phyloP scores from a whole-genome alignment of 2,329 filamentous ascomycete genomes.

The Thielaviopsis musarum region DNA sequence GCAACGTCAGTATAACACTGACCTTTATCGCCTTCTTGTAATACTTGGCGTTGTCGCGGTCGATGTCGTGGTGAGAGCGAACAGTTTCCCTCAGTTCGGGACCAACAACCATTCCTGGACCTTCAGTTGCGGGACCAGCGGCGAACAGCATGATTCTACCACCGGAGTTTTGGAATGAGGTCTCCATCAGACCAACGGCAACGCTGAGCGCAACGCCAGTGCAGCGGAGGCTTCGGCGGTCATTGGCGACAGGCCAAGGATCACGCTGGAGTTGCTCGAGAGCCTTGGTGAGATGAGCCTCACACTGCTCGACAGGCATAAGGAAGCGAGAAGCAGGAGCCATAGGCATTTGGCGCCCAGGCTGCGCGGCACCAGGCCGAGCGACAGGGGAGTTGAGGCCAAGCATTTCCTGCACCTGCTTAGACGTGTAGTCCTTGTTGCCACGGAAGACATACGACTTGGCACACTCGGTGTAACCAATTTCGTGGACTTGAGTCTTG shows the following conservation, averaged over 20 bases:
- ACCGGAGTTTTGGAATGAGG: conserved; percentile 87
- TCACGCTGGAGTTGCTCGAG: conserved; percentile 92
- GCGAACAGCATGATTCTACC: conserved; percentile 95
- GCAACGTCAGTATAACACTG: conserved; percentile 15
- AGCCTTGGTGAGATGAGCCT: conserved; percentile 93
- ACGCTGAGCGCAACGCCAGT: conserved; percentile 95
- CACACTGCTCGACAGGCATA: conserved; percentile 83
- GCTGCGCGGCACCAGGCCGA: conserved; percentile 54
- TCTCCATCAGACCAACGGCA: conserved; percentile 80
- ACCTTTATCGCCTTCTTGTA: conserved; percentile 98
- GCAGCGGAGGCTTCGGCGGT: conserved; percentile 78
- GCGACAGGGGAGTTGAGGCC: conserved; percentile 58
- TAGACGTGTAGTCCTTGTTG: conserved; percentile 94
- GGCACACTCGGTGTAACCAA: conserved; percentile 93
- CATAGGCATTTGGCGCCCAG: conserved; percentile 55
- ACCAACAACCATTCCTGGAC: conserved; percentile 90
- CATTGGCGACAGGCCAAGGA: conserved; percentile 91
- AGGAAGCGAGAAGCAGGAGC: conserved; percentile 80
- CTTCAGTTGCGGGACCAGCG: conserved; percentile 86
- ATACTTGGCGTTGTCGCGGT: conserved; percentile 97
- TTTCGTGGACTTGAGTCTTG: conserved; percentile 87
- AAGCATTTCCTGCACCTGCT: conserved; percentile 99
- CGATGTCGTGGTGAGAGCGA: conserved; percentile 95
- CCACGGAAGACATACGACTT: conserved; percentile 98
- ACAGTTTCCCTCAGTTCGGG: conserved; percentile 93